phyloP scores from a whole-genome alignment of 148 eudicot genomes.

The Chenopodium suecicum region DNA sequence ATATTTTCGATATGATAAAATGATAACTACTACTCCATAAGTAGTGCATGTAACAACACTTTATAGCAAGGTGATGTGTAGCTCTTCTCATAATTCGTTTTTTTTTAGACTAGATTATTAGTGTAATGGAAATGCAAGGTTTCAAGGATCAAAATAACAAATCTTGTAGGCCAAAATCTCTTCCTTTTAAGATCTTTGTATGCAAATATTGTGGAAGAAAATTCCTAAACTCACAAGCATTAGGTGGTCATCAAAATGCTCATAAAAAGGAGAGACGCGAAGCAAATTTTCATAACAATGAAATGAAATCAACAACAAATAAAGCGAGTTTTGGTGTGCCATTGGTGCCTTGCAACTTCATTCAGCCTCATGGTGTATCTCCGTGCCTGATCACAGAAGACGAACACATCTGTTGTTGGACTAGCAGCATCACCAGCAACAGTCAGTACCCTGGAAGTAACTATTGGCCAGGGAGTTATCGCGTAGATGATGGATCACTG shows the following conservation, averaged over 20 bases:
- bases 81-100: too few species aligned
- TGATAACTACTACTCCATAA: too few species aligned
- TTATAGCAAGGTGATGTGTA: too few species aligned
- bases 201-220: constrained; percentile 55
- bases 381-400: neutral
- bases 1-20: too few species aligned
- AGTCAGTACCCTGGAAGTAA: neutral
- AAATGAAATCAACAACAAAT: constrained; percentile 1
- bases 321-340: constrained; percentile 7
- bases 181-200: constrained; percentile 37
- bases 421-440: neutral
- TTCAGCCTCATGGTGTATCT: constrained; percentile 13
- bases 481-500: neutral
- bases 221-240: constrained; percentile 52
- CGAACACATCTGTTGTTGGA: neutral
- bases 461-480: constrained; percentile 31
- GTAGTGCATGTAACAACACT: too few species aligned
- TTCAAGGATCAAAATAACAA: neutral
- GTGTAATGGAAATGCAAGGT: neutral
- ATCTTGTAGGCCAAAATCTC: neutral
- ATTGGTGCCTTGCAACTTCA: neutral
- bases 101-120: neutral
- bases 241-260: constrained; percentile 70
- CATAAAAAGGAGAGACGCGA: constrained; percentile 49
- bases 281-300: constrained; percentile 19